Evolutionary conservation across 2,329 filamentous ascomycete species (phyloP), one percentile per base, ranked within the genome.

Genomic region (Trichoderma hamatum): DNA sequence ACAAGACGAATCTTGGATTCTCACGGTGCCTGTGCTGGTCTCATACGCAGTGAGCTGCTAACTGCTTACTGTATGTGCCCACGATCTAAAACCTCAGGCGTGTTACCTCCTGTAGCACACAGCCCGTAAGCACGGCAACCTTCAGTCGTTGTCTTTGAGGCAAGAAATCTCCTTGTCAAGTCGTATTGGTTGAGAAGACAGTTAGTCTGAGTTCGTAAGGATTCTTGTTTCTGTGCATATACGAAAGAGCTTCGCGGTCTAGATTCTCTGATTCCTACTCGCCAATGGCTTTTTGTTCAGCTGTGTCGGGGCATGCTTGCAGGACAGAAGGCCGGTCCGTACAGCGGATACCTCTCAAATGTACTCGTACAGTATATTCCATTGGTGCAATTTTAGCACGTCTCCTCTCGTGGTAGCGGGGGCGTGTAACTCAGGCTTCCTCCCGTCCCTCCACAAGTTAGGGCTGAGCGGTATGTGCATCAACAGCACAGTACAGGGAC

Each of bases 361-460:
- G 46, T 24, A 19, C 36, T 43, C 36, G 36, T 19, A 49, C 11
- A 24, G 36, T 19, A 49, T 21, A 24, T 26, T 55, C 32, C 19
- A n/a, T 24, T 46, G 39, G 28, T 32, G 28, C 39, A 14, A 26
- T 24, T 43, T n/a, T n/a, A n/a, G 5, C 24, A 14, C n/a, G 26
- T 21, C 14, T 63, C 21, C 14, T 46, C 43, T 32, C 43, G 19
- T 36, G n/a, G 59, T 54, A 63, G 51, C 36, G 51, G 56, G 49
- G 66, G 49, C 58, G 66, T 55, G 49, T 21, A 60, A 61, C 70
- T 71, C 43, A 54, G 61, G 71, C 71, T 68, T 16, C 66, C 56
- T 68, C 66, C 59, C 66, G 59, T 36, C 59, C 66, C 59, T 63
- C 43, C 56, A 54, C 30, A 24, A 34, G 32, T 51, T 68, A 63